These are phyloP conservation scores for Chalciporus pseudorubinellus DNA, from an alignment of 768 basidiomycete genomes.

Conservation along the genomic window DNA sequence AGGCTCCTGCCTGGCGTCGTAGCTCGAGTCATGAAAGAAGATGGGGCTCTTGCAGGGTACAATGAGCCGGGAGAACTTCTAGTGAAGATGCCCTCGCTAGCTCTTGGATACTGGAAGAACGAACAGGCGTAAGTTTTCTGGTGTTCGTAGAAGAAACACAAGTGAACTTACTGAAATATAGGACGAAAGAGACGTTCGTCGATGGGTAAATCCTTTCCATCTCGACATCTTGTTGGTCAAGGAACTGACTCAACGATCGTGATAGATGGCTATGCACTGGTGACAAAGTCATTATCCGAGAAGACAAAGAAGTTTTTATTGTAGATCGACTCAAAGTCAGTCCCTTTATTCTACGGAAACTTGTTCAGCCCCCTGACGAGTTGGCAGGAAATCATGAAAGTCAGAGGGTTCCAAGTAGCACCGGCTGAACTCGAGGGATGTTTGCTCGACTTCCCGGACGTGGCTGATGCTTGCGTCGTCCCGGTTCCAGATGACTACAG, in stretches of 20 bases:
- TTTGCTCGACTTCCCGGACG: slow-evolving; percentile 56
- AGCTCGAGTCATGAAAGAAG: slow-evolving; percentile 53
- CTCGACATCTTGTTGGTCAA: neutral
- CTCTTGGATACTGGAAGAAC: slow-evolving; percentile 51
- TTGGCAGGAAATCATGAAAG: slow-evolving; percentile 62
- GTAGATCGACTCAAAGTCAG: slow-evolving; percentile 61
- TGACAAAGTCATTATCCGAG: slow-evolving; percentile 56
- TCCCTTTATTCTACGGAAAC: neutral
- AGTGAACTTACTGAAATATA: slow-evolving; percentile 21
- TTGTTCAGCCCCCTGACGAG: slow-evolving; percentile 4
- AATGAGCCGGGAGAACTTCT: slow-evolving; percentile 62
- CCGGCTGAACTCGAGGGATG: slow-evolving; percentile 73
- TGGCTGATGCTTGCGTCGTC: slow-evolving; percentile 62
- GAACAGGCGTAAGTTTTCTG: slow-evolving; percentile 51
- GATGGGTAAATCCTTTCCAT: slow-evolving; percentile 48
- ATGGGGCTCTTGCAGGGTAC: slow-evolving; percentile 54
- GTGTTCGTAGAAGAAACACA: neutral
- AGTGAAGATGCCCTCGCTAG: slow-evolving; percentile 42
- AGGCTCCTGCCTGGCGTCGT: slow-evolving; percentile 51
- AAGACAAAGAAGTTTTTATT: slow-evolving; percentile 56
- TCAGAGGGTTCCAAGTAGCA: slow-evolving; percentile 70
- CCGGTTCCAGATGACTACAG: slow-evolving; percentile 66
- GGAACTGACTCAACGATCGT: slow-evolving; percentile 1
- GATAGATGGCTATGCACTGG: slow-evolving; percentile 67
- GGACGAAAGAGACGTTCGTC: slow-evolving; percentile 66